Evolutionary conservation across 108 stramenopile species (phyloP).

Genomic region (Cylindrotheca closterium): DNA sequence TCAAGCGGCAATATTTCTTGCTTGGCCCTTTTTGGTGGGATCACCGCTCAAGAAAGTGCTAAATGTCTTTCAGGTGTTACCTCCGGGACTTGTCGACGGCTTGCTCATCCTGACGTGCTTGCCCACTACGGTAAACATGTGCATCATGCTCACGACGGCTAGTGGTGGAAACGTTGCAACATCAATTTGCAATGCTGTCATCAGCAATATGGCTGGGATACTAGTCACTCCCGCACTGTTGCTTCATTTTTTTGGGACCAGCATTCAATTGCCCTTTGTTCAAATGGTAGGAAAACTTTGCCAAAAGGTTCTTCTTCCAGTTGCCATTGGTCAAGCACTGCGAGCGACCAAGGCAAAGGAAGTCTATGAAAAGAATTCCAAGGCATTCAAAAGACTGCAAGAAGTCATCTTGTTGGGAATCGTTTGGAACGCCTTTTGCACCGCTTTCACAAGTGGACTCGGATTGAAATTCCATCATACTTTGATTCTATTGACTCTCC

Average conservation of each 20-base stretch:
- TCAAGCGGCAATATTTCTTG: conserved; percentile 64
- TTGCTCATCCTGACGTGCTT: conserved; percentile 79
- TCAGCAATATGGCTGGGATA: conserved; percentile 85
- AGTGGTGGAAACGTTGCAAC: conserved; percentile 81
- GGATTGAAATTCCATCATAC: conserved; percentile 62
- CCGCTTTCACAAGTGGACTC: conserved; percentile 77
- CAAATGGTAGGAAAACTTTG: conserved; percentile 73
- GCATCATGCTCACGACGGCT: conserved; percentile 80
- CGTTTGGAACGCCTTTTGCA: conserved; percentile 92
- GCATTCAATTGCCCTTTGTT: conserved; percentile 74
- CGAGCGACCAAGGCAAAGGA: conserved; percentile 56
- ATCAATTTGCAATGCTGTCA: conserved; percentile 87
- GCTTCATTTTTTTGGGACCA: conserved; percentile 70
- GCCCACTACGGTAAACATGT: conserved; percentile 95
- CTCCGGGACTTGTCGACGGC: conserved; percentile 65
- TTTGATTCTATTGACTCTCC: conserved; percentile 48
- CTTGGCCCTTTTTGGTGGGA: conserved; percentile 80
- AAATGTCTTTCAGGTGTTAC: conserved; percentile 31
- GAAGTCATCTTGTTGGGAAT: conserved; percentile 85
- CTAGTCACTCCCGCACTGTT: conserved; percentile 88
- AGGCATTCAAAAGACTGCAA: conserved; percentile 76
- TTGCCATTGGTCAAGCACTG: conserved; percentile 77
- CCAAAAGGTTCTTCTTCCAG: conserved; percentile 80
- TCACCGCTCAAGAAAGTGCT: conserved; percentile 57
- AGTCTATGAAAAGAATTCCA: conserved; percentile 53